Evolutionary conservation across 2,329 filamentous ascomycete genomes (phyloP).

Genomic region (Neurospora sp.): DNA sequence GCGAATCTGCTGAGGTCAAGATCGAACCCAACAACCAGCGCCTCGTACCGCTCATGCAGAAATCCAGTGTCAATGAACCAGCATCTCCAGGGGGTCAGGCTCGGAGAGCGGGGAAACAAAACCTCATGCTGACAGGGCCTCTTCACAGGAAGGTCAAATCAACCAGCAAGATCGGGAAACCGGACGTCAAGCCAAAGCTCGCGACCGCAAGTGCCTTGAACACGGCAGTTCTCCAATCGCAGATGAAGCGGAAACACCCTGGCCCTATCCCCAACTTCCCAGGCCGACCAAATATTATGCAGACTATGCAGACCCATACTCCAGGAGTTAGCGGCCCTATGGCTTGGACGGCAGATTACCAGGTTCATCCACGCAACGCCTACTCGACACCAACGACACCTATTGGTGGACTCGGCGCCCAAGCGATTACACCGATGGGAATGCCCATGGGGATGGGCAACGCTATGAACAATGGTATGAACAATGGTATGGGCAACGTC

Average conservation of each 20-base stretch:
- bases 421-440: neutral
- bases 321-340: neutral
- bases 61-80: neutral
- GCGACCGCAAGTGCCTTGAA: neutral
- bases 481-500: neutral
- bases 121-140: neutral
- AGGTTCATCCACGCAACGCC: neutral
- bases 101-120: neutral
- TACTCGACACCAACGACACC: neutral
- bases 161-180: neutral
- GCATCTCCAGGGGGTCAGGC: neutral
- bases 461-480: neutral
- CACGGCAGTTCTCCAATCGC: neutral
- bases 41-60: neutral
- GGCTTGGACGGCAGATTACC: neutral
- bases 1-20: neutral
- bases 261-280: neutral
- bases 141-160: neutral
- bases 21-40: neutral
- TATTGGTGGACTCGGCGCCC: neutral
- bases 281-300: neutral
- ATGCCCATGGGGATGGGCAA: neutral
- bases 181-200: neutral
- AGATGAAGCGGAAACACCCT: neutral
- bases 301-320: neutral